phyloP scores from a whole-genome alignment of 257 asterid species.

The Plantago elongata region DNA sequence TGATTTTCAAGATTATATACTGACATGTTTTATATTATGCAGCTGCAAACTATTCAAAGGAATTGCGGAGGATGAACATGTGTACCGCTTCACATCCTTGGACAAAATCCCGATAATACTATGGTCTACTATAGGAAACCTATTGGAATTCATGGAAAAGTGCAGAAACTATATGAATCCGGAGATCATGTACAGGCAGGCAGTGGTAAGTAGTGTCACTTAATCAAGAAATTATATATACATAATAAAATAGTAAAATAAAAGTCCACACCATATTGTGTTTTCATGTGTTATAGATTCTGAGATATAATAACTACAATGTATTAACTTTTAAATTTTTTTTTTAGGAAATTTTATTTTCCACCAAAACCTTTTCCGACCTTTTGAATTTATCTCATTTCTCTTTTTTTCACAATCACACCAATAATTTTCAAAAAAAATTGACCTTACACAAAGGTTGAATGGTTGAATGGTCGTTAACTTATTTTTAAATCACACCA shows the following conservation, averaged over 20 bases:
- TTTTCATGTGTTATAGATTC: too few species aligned
- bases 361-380: too few species aligned
- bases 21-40: not conserved
- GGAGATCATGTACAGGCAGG: slow-evolving; percentile 25
- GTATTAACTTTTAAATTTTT: too few species aligned
- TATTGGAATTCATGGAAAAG: slow-evolving; percentile 11
- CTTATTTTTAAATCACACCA: too few species aligned
- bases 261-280: not conserved
- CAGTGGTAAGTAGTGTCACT: slow-evolving; percentile 17
- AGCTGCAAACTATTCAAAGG: slow-evolving; percentile 26
- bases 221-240: not conserved
- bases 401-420: too few species aligned
- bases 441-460: too few species aligned
- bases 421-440: too few species aligned
- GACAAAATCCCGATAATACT: slow-evolving; percentile 13
- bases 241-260: too few species aligned
- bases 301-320: too few species aligned
- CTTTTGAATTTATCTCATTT: too few species aligned
- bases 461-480: too few species aligned
- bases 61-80: slow-evolving; percentile 15
- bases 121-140: slow-evolving; percentile 14
- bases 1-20: not conserved
- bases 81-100: slow-evolving; percentile 15
- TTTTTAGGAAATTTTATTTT: too few species aligned
- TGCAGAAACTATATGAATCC: slow-evolving; percentile 20